phyloP scores from a whole-genome alignment of 352 stramenopile genomes.

The Phytophthora cryptogea region DNA sequence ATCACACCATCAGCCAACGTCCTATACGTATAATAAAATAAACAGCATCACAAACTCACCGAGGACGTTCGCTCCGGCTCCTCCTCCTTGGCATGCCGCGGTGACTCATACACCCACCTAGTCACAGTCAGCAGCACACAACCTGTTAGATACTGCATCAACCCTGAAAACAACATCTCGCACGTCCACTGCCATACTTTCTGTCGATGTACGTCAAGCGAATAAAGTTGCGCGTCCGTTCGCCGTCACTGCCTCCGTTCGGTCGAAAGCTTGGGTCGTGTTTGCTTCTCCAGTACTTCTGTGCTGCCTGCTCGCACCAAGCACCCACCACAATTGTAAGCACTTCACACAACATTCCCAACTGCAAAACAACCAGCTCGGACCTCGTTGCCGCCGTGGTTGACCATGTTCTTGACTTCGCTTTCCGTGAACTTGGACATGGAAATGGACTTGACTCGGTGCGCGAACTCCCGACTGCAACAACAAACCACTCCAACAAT shows the following conservation, averaged over 20 bases:
- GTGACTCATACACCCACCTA: slow-evolving; percentile 84
- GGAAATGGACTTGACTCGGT: slow-evolving; percentile 94
- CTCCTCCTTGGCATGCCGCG: slow-evolving; percentile 53
- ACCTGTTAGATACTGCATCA: background rate
- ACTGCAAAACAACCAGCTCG: background rate
- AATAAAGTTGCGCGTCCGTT: slow-evolving; percentile 90
- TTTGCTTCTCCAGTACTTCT: slow-evolving; percentile 86
- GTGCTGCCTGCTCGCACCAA: slow-evolving; percentile 50
- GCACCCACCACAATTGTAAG: background rate
- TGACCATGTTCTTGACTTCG: slow-evolving; percentile 90
- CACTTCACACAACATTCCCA: background rate
- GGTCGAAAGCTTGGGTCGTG: slow-evolving; percentile 84
- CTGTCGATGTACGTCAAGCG: slow-evolving; percentile 87
- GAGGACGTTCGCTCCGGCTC: slow-evolving; percentile 37
- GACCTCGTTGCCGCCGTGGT: slow-evolving; percentile 90
- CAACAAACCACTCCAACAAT: background rate
- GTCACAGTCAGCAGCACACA: background rate
- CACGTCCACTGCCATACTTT: slow-evolving; percentile 50
- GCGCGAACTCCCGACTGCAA: slow-evolving; percentile 88
- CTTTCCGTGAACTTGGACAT: slow-evolving; percentile 94
- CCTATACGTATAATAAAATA: background rate
- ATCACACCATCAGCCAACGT: background rate
- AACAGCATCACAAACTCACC: slow-evolving; percentile 26
- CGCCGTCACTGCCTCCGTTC: slow-evolving; percentile 69
- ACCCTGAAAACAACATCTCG: background rate